These are phyloP conservation scores for Vitis rupestris DNA, from an alignment of 164 flowering plant genomes.

Conservation along the genomic window DNA sequence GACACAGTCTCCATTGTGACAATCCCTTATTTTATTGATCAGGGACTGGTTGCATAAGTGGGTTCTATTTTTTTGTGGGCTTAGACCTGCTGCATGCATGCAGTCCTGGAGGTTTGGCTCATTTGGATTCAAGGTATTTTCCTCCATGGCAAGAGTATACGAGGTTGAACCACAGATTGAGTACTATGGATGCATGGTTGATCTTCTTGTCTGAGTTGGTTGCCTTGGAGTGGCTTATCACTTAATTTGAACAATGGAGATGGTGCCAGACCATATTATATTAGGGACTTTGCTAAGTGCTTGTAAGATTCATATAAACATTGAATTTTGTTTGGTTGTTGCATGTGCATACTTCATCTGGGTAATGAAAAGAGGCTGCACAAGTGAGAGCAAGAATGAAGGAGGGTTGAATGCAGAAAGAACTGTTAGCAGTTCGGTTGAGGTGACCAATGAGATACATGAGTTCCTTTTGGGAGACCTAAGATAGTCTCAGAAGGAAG, in stretches of 20 bases:
- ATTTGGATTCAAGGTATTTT: slow-evolving; percentile 31
- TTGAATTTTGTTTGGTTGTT: slow-evolving; percentile 34
- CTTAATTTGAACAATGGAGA: slow-evolving; percentile 29
- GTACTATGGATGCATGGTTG: slow-evolving; percentile 49
- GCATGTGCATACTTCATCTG: slow-evolving; percentile 33
- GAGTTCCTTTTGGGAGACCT: slow-evolving; percentile 46
- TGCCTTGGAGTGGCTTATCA: slow-evolving; percentile 36
- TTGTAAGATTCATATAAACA: slow-evolving; percentile 41
- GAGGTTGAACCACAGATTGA: slow-evolving; percentile 39
- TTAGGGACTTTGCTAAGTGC: slow-evolving; percentile 45
- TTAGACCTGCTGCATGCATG: slow-evolving; percentile 24
- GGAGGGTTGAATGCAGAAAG: slow-evolving; percentile 30
- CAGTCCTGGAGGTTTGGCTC: slow-evolving; percentile 44
- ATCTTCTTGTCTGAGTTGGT: slow-evolving; percentile 48
- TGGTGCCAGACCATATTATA: slow-evolving; percentile 37
- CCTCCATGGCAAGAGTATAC: slow-evolving; percentile 29
- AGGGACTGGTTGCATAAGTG: slow-evolving; percentile 28
- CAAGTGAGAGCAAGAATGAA: slow-evolving; percentile 32
- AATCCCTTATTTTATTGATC: slow-evolving; percentile 22
- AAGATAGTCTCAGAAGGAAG: slow-evolving; percentile 35
- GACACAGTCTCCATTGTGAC: slow-evolving; percentile 31
- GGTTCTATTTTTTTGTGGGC: slow-evolving; percentile 13
- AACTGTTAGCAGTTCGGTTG: slow-evolving; percentile 46
- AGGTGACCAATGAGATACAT: slow-evolving; percentile 43
- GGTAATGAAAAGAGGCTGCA: slow-evolving; percentile 38